phyloP scores from a whole-genome alignment of 2,329 filamentous ascomycete species.

The Thielaviopsis ethacetica region DNA sequence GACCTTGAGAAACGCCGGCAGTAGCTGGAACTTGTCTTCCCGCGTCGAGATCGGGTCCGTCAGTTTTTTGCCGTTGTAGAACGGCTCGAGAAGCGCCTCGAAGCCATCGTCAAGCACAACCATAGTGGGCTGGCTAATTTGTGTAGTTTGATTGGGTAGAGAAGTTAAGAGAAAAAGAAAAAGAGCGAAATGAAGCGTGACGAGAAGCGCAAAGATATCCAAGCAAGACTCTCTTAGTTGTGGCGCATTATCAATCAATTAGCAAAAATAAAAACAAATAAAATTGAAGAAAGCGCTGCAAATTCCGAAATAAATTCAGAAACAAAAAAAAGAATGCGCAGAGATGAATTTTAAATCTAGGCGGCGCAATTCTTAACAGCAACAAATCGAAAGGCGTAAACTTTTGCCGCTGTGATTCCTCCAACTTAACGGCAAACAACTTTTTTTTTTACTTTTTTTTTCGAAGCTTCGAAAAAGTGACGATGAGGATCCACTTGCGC shows the following conservation, averaged over 20 bases:
- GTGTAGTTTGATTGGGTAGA: constrained; percentile 14
- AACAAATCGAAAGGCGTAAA: background rate
- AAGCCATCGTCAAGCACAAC: constrained; percentile 44
- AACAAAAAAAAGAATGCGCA: background rate
- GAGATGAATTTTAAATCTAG: background rate
- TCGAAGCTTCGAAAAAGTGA: constrained; percentile 10
- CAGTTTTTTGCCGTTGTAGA: constrained; percentile 51
- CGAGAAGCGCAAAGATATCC: background rate
- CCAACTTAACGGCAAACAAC: background rate
- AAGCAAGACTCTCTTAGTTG: background rate
- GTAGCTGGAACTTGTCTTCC: constrained; percentile 88
- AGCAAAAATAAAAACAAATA: background rate
- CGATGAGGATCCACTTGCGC: constrained; percentile 9
- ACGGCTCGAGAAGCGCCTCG: constrained; percentile 48
- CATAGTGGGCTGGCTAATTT: constrained; percentile 25
- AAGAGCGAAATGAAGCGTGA: background rate
- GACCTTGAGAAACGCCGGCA: constrained; percentile 95
- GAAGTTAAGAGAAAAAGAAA: background rate
- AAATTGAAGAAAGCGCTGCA: background rate
- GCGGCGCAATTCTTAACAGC: background rate
- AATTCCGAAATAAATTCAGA: background rate
- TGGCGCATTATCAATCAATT: background rate
- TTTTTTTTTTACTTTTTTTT: constrained; percentile 2
- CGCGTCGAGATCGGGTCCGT: constrained; percentile 47
- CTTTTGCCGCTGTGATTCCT: background rate